phyloP scores from a whole-genome alignment of 257 asterid species.

The Nicotiana benthamiana region DNA sequence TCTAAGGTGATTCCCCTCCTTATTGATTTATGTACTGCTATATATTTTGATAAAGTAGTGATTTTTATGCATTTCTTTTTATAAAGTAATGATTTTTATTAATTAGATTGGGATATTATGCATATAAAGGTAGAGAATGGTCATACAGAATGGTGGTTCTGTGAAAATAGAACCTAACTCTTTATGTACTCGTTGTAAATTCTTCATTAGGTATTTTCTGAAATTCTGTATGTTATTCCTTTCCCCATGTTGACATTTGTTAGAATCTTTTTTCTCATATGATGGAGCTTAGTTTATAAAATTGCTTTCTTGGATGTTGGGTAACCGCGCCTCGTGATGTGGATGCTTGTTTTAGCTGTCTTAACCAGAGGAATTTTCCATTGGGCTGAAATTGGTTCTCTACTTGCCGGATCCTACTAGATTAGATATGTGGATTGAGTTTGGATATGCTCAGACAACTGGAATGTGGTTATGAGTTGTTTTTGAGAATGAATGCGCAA shows the following conservation, averaged over 20 bases:
- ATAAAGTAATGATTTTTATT: too few relatives aligned
- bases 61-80: too few relatives aligned
- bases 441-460: background rate
- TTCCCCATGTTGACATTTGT: background rate
- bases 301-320: background rate
- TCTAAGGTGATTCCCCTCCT: slow-evolving; percentile 46
- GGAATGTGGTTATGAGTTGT: background rate
- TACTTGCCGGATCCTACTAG: background rate
- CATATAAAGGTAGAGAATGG: too few relatives aligned
- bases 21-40: background rate
- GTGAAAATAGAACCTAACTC: background rate
- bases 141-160: too few relatives aligned
- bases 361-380: background rate
- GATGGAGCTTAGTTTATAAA: background rate
- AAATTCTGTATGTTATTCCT: background rate
- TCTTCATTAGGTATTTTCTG: background rate
- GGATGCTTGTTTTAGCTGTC: background rate
- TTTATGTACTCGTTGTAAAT: background rate
- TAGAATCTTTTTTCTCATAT: background rate
- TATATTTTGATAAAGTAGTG: background rate
- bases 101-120: too few relatives aligned
- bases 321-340: background rate
- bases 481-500: background rate
- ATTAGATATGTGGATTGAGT: background rate
- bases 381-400: background rate